phyloP scores from a whole-genome alignment of 805 yeast genomes.

The Kregervanrija pseudodelftensis region DNA sequence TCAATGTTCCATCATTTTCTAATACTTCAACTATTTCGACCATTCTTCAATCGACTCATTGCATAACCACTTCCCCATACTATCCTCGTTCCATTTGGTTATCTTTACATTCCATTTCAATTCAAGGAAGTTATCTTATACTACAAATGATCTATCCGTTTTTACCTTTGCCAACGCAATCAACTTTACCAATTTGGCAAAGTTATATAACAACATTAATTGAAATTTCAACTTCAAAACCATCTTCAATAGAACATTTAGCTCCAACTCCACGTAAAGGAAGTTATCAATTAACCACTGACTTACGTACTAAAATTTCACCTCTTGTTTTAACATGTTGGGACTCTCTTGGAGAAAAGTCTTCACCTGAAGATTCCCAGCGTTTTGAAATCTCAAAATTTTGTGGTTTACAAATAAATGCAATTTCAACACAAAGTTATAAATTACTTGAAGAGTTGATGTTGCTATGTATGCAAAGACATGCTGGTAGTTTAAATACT shows the following conservation, averaged over 20 bases:
- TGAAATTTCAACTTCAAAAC: constrained; percentile 55
- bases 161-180: constrained; percentile 44
- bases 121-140: constrained; percentile 14
- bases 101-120: constrained; percentile 51
- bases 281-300: constrained; percentile 54
- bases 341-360: constrained; percentile 65
- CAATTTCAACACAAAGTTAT: constrained; percentile 47
- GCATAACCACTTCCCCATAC: constrained; percentile 36
- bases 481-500: constrained; percentile 49
- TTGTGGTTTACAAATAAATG: constrained; percentile 67
- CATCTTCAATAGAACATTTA: constrained; percentile 62
- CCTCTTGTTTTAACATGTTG: constrained; percentile 53
- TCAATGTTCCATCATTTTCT: constrained; percentile 4
- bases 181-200: constrained; percentile 48
- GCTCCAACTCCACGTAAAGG: constrained; percentile 70
- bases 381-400: constrained; percentile 55
- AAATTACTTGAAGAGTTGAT: constrained; percentile 58
- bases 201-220: constrained; percentile 52
- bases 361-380: constrained; percentile 42
- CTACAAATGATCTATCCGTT: constrained; percentile 30
- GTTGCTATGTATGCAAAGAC: constrained; percentile 62
- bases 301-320: constrained; percentile 55
- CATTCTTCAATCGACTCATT: constrained; percentile 38
- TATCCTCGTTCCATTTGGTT: constrained; percentile 72
- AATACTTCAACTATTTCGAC: constrained; percentile 7